Base-by-base conservation (phyloP, 129 eudicot species). In the Dittrichia graveolens region DNA sequence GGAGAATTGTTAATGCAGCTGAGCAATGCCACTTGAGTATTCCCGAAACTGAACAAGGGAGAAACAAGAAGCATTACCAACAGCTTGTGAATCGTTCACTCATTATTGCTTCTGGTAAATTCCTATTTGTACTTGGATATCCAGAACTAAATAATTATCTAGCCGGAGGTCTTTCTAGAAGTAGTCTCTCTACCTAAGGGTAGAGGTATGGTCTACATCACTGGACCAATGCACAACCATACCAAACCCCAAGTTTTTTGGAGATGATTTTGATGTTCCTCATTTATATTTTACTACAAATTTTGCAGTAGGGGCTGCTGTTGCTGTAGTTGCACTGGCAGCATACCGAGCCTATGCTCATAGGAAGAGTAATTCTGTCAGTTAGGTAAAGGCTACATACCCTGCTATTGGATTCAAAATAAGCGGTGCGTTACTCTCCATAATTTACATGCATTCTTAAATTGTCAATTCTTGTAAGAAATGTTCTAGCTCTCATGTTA, bases 301-400 rank as follows among this genome's bases (percentile, higher is more conserved):
- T 79, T 24, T 68, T 86, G 74, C 96, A 88, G 97, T 91, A 61
- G 92, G 88, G 67, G 87, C 91, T 82, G 93, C 96, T 73, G 79
- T 81, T 68, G 82, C 89, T 7, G 83, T 88, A 44, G 81, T 91
- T 85, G 93, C 87, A 50, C 40, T 88, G 75, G 85, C 89, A 31
- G 93, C 91, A 43, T 91, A 86, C 69, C 85, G 90, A 62, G 81
- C 87, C 34, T 91, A 88, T 79, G 84, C 91, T 78, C 50, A 76
- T 71, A 80, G 87, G 79, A 88, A 85, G 80, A 83, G 66, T 65
- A 65, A 63, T 64, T 75, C 87, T 61, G 55, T 85, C 70, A 75
- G 67, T 71, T 87, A 85, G 88, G 84, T 67, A 69, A 79, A 69
- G 39, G 35, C 49, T n/a, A 50, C 15, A 15, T 47, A 69, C 18